phyloP scores from a whole-genome alignment of 2,329 filamentous ascomycete genomes.

The Macroventuria anomochaeta region DNA sequence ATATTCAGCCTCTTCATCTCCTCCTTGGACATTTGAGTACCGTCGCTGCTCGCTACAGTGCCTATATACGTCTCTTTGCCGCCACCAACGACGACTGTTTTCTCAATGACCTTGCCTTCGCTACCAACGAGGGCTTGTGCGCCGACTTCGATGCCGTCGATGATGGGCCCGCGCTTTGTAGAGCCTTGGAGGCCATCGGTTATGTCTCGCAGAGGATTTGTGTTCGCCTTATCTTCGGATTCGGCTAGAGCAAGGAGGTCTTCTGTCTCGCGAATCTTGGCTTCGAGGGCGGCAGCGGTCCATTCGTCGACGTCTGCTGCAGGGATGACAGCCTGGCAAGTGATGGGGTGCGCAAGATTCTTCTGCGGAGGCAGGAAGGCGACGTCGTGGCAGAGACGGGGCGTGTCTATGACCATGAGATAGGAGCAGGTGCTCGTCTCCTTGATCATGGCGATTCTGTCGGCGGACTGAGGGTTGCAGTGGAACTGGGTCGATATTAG shows the following conservation, averaged over 20 bases:
- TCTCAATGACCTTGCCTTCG: slow-evolving; percentile 64
- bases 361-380: slow-evolving; percentile 84
- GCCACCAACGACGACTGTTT: slow-evolving; percentile 55
- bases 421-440: slow-evolving; percentile 91
- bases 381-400: slow-evolving; percentile 83
- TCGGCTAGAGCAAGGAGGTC: slow-evolving; percentile 27
- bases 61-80: slow-evolving; percentile 62
- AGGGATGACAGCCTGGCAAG: slow-evolving; percentile 73
- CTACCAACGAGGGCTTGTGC: slow-evolving; percentile 62
- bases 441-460: slow-evolving; percentile 91
- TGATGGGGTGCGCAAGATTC: slow-evolving; percentile 76
- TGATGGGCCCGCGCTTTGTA: slow-evolving; percentile 51
- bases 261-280: slow-evolving; percentile 38
- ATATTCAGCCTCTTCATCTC: slow-evolving; percentile 73
- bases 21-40: slow-evolving; percentile 67
- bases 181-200: slow-evolving; percentile 37
- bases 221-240: slow-evolving; percentile 22
- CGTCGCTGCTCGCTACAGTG: slow-evolving; percentile 64
- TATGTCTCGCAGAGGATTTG: slow-evolving; percentile 45
- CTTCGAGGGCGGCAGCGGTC: slow-evolving; percentile 42
- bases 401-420: slow-evolving; percentile 90
- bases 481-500: slow-evolving; percentile 59
- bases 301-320: slow-evolving; percentile 61
- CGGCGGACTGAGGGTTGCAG: slow-evolving; percentile 76
- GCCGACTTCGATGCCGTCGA: slow-evolving; percentile 67